These are phyloP conservation scores for Curvularia verruculosa DNA, from an alignment of 2,329 filamentous ascomycete species.

Conservation along the genomic window DNA sequence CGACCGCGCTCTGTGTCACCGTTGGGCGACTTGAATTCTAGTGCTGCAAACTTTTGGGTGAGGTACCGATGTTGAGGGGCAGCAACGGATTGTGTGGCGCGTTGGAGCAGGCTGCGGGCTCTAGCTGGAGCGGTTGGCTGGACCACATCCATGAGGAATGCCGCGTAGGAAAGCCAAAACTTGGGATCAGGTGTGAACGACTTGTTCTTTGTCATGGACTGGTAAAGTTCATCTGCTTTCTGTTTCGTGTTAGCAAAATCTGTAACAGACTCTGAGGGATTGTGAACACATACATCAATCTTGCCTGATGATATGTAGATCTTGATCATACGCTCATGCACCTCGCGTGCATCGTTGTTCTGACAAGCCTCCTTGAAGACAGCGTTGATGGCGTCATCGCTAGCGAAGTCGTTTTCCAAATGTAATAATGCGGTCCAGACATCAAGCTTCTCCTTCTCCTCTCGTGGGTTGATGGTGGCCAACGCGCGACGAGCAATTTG, in stretches of 20 bases:
- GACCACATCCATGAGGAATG: slow-evolving; percentile 81
- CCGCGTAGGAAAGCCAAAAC: slow-evolving; percentile 93
- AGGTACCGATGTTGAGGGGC: slow-evolving; percentile 72
- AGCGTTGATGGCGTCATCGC: slow-evolving; percentile 79
- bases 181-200: slow-evolving; percentile 74
- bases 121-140: slow-evolving; percentile 75
- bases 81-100: slow-evolving; percentile 83
- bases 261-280: slow-evolving; percentile 5
- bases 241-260: slow-evolving; percentile 50
- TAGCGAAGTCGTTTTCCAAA: slow-evolving; percentile 88
- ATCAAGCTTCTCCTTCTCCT: slow-evolving; percentile 91
- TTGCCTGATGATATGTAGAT: slow-evolving; percentile 95
- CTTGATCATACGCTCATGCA: slow-evolving; percentile 86
- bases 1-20: slow-evolving; percentile 90
- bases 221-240: slow-evolving; percentile 89
- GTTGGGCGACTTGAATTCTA: slow-evolving; percentile 85
- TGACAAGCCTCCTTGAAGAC: slow-evolving; percentile 92
- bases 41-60: slow-evolving; percentile 84
- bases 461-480: slow-evolving; percentile 86
- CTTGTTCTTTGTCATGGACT: slow-evolving; percentile 85
- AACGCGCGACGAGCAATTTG: slow-evolving; percentile 90
- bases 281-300: slow-evolving; percentile 67
- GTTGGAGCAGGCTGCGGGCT: slow-evolving; percentile 76
- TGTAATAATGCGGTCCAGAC: slow-evolving; percentile 96
- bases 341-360: slow-evolving; percentile 89